A percentile compares a stretch with the other conserved stretches of the same genome.
phyloP scores from a whole-genome alignment of 2,329 filamentous ascomycete species.

The Aspergillus chevalieri region DNA sequence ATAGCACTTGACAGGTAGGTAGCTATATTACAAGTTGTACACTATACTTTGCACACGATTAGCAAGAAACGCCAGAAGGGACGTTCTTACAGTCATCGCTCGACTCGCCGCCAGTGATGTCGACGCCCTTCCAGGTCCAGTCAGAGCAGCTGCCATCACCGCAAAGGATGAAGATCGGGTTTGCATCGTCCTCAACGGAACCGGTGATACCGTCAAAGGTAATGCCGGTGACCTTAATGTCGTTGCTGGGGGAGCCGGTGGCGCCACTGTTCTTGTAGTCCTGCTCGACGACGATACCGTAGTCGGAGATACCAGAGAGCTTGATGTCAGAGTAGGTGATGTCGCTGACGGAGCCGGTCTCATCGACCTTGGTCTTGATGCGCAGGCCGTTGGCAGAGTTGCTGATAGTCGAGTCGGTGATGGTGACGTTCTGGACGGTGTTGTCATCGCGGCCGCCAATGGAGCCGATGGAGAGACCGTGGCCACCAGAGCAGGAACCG shows the following conservation, averaged over 20 bases:
- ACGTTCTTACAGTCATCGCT: conserved; percentile 38
- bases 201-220: conserved; percentile 32
- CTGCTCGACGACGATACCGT: conserved; percentile 49
- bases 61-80: conserved; percentile 31
- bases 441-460: conserved; percentile 48
- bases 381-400: conserved; percentile 33
- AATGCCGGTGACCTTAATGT: conserved; percentile 35
- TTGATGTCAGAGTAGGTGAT: conserved; percentile 51
- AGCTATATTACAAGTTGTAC: background rate
- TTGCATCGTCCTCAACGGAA: conserved; percentile 25
- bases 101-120: conserved; percentile 48
- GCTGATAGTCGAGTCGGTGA: conserved; percentile 45
- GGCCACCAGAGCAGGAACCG: conserved; percentile 35
- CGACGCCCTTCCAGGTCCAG: conserved; percentile 45
- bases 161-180: conserved; percentile 50
- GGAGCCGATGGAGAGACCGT: conserved; percentile 29
- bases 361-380: conserved; percentile 48
- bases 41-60: background rate
- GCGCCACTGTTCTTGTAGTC: conserved; percentile 47
- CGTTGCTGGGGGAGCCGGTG: conserved; percentile 30
- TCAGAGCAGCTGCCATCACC: conserved; percentile 44
- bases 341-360: conserved; percentile 47
- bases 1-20: no score
- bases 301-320: conserved; percentile 45
- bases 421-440: conserved; percentile 46